These are phyloP conservation scores for Bothriochloa decipiens DNA, from an alignment of 176 grass and related monocot genomes.

Conservation along the genomic window DNA sequence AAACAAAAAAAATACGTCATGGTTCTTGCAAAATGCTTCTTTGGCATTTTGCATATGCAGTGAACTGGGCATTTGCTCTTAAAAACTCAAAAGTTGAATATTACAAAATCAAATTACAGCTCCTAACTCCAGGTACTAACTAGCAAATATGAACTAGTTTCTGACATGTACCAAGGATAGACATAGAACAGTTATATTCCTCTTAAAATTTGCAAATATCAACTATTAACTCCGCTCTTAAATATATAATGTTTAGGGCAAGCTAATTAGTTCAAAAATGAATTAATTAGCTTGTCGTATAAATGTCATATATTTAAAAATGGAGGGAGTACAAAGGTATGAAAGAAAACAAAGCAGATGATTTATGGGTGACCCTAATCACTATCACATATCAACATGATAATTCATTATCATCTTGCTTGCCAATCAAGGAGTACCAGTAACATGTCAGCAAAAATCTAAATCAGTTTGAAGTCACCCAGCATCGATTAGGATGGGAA, in stretches of 20 bases:
- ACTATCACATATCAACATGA: background rate
- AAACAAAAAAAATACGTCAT: background rate
- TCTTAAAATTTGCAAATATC: background rate
- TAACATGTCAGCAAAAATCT: background rate
- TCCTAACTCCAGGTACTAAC: slow-evolving; percentile 5
- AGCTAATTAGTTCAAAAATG: background rate
- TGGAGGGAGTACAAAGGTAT: background rate
- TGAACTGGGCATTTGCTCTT: background rate
- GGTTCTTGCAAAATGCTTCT: slow-evolving; percentile 11
- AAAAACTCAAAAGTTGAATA: slow-evolving; percentile 5
- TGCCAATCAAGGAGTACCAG: slow-evolving; percentile 3
- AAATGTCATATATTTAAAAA: background rate
- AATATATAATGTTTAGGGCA: background rate
- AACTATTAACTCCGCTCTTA: background rate
- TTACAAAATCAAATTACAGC: slow-evolving; percentile 2
- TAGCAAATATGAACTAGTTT: slow-evolving; percentile 26
- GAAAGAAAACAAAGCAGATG: background rate
- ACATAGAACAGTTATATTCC: background rate
- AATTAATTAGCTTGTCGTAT: background rate
- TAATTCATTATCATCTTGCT: background rate
- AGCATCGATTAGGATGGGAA: background rate
- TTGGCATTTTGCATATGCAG: slow-evolving; percentile 20
- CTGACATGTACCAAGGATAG: background rate
- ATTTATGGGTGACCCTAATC: background rate
- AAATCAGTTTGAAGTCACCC: background rate